Percentiles rank a stretch among this genome's conserved stretches.
phyloP scores from a whole-genome alignment of 2,329 filamentous ascomycete genomes.

The Colletotrichum sp. region DNA sequence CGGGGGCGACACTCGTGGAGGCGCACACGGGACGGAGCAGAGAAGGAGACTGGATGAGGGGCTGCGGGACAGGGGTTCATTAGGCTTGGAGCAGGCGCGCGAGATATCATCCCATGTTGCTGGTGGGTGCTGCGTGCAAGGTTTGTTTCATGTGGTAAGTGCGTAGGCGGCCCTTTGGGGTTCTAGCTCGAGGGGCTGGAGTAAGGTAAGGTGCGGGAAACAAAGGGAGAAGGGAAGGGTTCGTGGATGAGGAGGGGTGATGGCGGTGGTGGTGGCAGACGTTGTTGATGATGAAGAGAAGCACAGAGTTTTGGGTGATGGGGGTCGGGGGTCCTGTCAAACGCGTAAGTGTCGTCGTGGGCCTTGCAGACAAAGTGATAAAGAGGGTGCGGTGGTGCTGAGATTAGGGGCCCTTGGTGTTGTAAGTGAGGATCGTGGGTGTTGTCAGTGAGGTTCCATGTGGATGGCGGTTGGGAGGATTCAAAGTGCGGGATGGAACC shows the following conservation, averaged over 20 bases:
- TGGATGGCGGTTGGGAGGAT: not conserved
- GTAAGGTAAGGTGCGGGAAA: not conserved
- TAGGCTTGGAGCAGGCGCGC: not conserved
- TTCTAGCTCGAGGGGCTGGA: not conserved
- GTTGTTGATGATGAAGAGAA: not conserved
- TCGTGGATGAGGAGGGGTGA: not conserved
- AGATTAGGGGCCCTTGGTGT: not conserved
- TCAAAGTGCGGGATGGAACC: not conserved
- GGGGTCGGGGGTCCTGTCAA: not conserved
- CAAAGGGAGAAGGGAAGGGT: not conserved
- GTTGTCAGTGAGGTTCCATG: not conserved
- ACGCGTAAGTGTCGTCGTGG: conserved; percentile 10
- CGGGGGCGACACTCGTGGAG: not conserved
- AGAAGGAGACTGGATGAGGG: not conserved
- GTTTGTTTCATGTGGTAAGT: not conserved
- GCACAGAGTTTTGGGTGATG: not conserved
- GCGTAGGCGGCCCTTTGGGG: not conserved
- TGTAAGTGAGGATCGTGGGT: not conserved
- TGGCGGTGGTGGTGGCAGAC: not conserved
- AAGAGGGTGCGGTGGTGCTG: not conserved
- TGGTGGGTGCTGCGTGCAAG: not conserved
- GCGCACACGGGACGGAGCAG: not conserved
- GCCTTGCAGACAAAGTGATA: not conserved
- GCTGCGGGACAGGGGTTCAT: not conserved
- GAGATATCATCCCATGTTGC: not conserved